phyloP scores from a whole-genome alignment of 371 early-diverging fungal species.

The Zopfochytrium polystomum region DNA sequence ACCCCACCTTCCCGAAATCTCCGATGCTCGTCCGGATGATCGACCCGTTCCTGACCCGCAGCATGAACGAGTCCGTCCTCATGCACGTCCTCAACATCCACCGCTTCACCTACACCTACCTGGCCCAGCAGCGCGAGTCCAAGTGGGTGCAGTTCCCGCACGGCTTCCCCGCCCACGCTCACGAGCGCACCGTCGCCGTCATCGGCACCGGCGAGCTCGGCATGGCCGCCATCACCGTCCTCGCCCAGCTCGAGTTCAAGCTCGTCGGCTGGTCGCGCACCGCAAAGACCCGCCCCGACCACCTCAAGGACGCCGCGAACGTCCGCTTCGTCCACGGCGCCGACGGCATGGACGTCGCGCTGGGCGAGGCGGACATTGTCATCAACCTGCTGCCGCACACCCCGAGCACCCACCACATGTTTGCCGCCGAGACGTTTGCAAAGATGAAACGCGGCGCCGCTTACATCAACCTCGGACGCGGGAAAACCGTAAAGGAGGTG shows the following conservation, averaged over 20 bases:
- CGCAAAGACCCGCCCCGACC: neutral
- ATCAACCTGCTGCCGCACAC: conserved; percentile 19
- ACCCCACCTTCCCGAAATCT: conserved; percentile 1
- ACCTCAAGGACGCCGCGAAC: neutral
- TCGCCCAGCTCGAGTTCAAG: conserved; percentile 5
- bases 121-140: neutral
- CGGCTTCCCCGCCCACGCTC: conserved; percentile 2
- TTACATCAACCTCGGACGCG: conserved; percentile 14
- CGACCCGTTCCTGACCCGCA: conserved; percentile 16
- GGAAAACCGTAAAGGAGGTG: conserved; percentile 7
- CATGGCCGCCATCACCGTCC: neutral
- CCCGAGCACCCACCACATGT: neutral
- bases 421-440: neutral
- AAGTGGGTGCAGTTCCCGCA: conserved; percentile 7
- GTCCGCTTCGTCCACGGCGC: neutral
- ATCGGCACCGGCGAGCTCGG: conserved; percentile 17
- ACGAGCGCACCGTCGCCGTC: conserved; percentile 7
- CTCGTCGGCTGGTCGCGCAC: conserved; percentile 9
- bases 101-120: conserved; percentile 1
- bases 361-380: conserved; percentile 6
- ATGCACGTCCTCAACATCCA: neutral
- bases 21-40: conserved; percentile 10
- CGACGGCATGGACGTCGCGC: conserved; percentile 4
- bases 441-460: conserved; percentile 2
- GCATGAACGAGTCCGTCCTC: conserved; percentile 5